These are phyloP conservation scores for Amaranthus tricolor DNA, from an alignment of 179 eudicot genomes.

Conservation along the genomic window DNA sequence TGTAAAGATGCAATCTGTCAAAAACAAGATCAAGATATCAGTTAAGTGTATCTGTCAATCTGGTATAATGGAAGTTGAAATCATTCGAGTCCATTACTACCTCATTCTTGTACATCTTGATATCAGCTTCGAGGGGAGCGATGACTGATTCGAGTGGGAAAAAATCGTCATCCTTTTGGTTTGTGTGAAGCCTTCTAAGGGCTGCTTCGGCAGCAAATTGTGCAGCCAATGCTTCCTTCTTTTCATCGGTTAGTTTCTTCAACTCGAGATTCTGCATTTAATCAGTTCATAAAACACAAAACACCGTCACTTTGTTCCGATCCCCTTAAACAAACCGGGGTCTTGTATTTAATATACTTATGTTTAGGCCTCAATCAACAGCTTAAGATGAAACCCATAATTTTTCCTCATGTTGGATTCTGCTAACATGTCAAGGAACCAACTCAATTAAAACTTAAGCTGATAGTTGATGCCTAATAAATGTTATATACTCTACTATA, in stretches of 20 bases:
- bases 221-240: slow-evolving; percentile 82
- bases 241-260: slow-evolving; percentile 65
- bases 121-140: slow-evolving; percentile 90
- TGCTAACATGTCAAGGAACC: too few species aligned
- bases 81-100: slow-evolving; percentile 27
- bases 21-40: background rate
- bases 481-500: too few species aligned
- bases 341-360: too few species aligned
- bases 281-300: slow-evolving; percentile 10
- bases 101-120: slow-evolving; percentile 72
- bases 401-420: too few species aligned
- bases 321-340: background rate
- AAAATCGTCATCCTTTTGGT: slow-evolving; percentile 67
- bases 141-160: slow-evolving; percentile 68
- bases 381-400: too few species aligned
- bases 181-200: slow-evolving; percentile 72
- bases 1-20: slow-evolving; percentile 59
- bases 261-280: slow-evolving; percentile 75
- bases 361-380: too few species aligned
- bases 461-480: too few species aligned
- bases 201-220: slow-evolving; percentile 95
- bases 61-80: background rate
- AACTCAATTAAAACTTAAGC: too few species aligned
- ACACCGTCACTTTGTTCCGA: slow-evolving; percentile 9
- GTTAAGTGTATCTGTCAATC: background rate